Base-by-base conservation (phyloP, 495 filamentous ascomycete genomes). In the Aspergillus campestris region DNA sequence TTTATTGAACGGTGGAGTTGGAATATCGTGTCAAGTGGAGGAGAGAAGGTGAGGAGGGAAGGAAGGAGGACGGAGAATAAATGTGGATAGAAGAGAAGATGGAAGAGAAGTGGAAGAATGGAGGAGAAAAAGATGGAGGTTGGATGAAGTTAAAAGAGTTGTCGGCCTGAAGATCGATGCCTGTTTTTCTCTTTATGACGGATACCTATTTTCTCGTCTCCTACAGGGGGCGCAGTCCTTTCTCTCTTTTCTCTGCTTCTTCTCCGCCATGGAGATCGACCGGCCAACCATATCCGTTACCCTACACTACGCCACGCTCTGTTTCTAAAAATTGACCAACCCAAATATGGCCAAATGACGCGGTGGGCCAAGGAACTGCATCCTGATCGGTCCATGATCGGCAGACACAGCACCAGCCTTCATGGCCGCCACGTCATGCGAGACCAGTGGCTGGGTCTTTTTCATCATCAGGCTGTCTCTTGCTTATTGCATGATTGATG, bases 231-330 rank as follows among this genome's bases (percentile, higher is more conserved):
- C 38, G 18, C 38, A 41, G 28, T 31, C 34, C 18, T n/a, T 6
- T 7, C 33, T 43, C 13, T 11, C n/a, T 32, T 11, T 44, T 27
- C 18, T 29, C 37, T 31, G 7, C 8, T 30, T 3, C 10, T 28
- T 27, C 13, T 41, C 18, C 18, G 18, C 29, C 12, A n/a, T 36
- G 9, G 5, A 7, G 44, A 47, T 45, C 43, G 28, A 12, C 42
- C 6, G 27, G 8, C 45, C 45, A 47, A 47, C 41, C 45, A 47
- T 1, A 1, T 7, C 24, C 7, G 6, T 4, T 5, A 6, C 6
- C 13, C 10, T 14, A 27, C 7, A 34, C 45, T 47, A 47, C 45
- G 45, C 45, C 45, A 47, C 45, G 38, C 35, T 47, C 24, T 41
- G 45, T 47, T 47, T 47, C 45, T 47, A 47, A 40, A 33, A 31